Evolutionary conservation across 1,284 basidiomycete species (phyloP).

Genomic region (Ceratobasidium sp.): DNA sequence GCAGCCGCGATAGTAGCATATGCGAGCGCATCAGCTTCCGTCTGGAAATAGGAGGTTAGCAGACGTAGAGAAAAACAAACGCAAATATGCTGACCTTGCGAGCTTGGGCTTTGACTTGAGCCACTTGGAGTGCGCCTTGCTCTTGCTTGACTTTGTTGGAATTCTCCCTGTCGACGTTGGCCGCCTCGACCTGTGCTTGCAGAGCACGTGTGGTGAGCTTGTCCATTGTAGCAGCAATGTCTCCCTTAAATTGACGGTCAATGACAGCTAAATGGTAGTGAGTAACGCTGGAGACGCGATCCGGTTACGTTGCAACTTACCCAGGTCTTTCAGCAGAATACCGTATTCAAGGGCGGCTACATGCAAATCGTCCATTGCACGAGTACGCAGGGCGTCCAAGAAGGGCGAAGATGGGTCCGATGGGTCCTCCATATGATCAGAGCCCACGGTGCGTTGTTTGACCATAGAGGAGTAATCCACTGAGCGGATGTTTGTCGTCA

Average conservation of each 20-base stretch:
- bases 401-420: slow-evolving; percentile 74
- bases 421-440: slow-evolving; percentile 68
- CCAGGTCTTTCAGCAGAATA: slow-evolving; percentile 77
- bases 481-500: slow-evolving; percentile 45
- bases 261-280: slow-evolving; percentile 65
- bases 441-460: slow-evolving; percentile 77
- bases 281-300: not conserved
- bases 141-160: slow-evolving; percentile 85
- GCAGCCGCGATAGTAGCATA: slow-evolving; percentile 75
- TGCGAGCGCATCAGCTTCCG: slow-evolving; percentile 75
- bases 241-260: slow-evolving; percentile 80
- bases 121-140: slow-evolving; percentile 74
- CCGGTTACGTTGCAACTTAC: slow-evolving; percentile 50
- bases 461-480: slow-evolving; percentile 68
- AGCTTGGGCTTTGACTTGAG: slow-evolving; percentile 73
- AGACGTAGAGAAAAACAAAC: not conserved
- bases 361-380: slow-evolving; percentile 83
- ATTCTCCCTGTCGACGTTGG: slow-evolving; percentile 83
- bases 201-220: slow-evolving; percentile 80
- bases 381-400: slow-evolving; percentile 76
- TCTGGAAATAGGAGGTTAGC: slow-evolving; percentile 49
- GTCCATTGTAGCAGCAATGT: slow-evolving; percentile 83
- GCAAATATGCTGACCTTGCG: slow-evolving; percentile 58
- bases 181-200: slow-evolving; percentile 83
- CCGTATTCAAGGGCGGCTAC: slow-evolving; percentile 79